A percentile compares a stretch with the other conserved stretches of the same genome.
Evolutionary conservation across 495 filamentous ascomycete species (phyloP).

Genomic region (Penicillium pulvis): DNA sequence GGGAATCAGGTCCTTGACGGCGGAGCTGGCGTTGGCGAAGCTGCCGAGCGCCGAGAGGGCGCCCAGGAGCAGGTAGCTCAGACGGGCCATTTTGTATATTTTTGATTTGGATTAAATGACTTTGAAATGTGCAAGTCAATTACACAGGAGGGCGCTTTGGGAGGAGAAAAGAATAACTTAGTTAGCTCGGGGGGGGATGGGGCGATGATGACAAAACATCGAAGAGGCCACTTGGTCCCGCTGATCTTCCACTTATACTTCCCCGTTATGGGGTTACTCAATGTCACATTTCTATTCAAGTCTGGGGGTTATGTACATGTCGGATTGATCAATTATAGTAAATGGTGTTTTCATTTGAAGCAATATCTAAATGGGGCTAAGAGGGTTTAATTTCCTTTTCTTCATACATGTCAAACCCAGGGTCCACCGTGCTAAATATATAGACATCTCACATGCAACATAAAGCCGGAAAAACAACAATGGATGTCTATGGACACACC

Average conservation of each 20-base stretch:
- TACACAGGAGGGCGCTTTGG: background rate
- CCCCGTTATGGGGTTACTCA: background rate
- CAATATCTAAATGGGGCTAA: no score
- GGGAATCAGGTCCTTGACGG: constrained; percentile 83
- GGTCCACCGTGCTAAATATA: no score
- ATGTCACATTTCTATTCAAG: background rate
- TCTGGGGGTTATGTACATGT: background rate
- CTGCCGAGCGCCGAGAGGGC: constrained; percentile 43
- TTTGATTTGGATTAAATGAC: background rate
- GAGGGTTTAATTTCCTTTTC: no score
- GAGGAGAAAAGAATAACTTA: background rate
- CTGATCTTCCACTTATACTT: constrained; percentile 2
- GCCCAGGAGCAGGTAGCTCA: constrained; percentile 49
- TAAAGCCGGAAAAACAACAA: no score
- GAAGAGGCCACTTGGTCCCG: constrained; percentile 28
- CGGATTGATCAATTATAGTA: background rate
- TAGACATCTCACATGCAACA: no score
- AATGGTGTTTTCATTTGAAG: no score
- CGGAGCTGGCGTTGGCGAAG: constrained; percentile 46
- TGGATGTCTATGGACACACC: no score
- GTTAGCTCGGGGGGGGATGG: constrained; percentile 2
- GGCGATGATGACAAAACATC: constrained; percentile 23
- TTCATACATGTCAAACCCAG: no score
- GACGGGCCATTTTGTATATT: constrained; percentile 45
- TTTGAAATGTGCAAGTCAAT: constrained; percentile 2